phyloP scores from a whole-genome alignment of 169 alveolate species.

The Eimeria praecox region DNA sequence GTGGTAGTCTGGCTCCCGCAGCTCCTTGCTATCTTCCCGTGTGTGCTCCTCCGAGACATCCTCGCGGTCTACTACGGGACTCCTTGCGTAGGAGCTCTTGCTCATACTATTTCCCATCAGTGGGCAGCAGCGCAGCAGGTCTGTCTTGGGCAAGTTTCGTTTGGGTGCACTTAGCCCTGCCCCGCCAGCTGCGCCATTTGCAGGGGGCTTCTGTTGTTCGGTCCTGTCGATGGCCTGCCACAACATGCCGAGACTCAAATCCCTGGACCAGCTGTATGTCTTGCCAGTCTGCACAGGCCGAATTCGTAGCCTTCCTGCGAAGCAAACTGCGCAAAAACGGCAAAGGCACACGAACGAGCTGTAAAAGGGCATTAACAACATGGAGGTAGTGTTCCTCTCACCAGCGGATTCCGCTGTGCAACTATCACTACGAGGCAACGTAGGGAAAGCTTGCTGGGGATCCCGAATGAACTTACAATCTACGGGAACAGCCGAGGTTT shows the following conservation, averaged over 20 bases:
- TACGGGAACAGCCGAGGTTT: slow-evolving; percentile 71
- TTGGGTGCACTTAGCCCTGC: background rate
- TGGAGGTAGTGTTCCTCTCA: background rate
- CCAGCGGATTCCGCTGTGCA: background rate
- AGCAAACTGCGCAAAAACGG: slow-evolving; percentile 39
- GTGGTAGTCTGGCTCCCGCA: slow-evolving; percentile 53
- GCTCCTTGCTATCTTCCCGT: background rate
- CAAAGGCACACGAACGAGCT: background rate
- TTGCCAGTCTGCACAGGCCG: slow-evolving; percentile 65
- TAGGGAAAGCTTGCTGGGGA: background rate
- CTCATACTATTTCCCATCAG: background rate
- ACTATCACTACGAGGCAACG: background rate
- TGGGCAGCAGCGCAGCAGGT: slow-evolving; percentile 57
- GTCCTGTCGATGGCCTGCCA: slow-evolving; percentile 61
- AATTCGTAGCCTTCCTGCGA: slow-evolving; percentile 56
- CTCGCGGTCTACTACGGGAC: background rate
- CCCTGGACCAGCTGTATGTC: slow-evolving; percentile 72
- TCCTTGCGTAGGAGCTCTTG: background rate
- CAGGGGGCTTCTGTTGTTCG: slow-evolving; percentile 18
- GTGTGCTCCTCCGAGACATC: background rate
- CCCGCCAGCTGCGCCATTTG: background rate
- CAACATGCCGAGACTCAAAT: slow-evolving; percentile 48
- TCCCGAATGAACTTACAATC: slow-evolving; percentile 46
- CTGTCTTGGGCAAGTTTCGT: slow-evolving; percentile 3
- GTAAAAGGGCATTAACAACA: background rate